phyloP scores from a whole-genome alignment of 1,284 basidiomycete genomes.

The Apiotrichum akiyoshidainum region DNA sequence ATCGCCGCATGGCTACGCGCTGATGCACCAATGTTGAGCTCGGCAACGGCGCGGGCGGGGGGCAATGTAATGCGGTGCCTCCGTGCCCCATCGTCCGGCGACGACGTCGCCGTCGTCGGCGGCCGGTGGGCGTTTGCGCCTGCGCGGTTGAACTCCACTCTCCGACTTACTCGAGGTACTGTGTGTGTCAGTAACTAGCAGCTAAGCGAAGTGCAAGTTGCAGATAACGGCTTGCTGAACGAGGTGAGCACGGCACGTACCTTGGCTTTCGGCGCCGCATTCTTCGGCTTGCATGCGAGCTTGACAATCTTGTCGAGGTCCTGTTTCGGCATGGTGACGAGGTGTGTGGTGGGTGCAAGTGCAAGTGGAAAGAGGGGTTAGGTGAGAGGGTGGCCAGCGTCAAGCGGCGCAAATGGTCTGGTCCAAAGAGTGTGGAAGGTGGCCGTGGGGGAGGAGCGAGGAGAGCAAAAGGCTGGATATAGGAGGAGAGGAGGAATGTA shows the following conservation, averaged over 20 bases:
- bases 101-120: neutral
- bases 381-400: neutral
- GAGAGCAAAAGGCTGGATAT: too few species aligned
- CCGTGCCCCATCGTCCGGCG: neutral
- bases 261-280: slow-evolving; percentile 88
- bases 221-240: neutral
- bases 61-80: too few species aligned
- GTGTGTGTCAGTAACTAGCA: slow-evolving; percentile 1
- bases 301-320: slow-evolving; percentile 59
- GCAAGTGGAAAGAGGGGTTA: neutral
- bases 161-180: slow-evolving; percentile 50
- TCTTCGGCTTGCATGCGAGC: slow-evolving; percentile 89
- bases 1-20: too few species aligned
- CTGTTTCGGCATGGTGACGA: slow-evolving; percentile 11
- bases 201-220: neutral
- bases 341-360: neutral
- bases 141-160: neutral
- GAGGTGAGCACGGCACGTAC: slow-evolving; percentile 50
- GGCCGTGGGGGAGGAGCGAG: too few species aligned
- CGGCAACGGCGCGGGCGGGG: too few species aligned
- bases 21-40: too few species aligned
- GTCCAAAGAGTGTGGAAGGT: too few species aligned
- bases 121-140: neutral
- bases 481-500: too few species aligned
- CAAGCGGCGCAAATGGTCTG: too few species aligned